These are phyloP conservation scores for Aspergillus tanneri DNA, from an alignment of 2,329 filamentous ascomycete genomes.

Conservation along the genomic window DNA sequence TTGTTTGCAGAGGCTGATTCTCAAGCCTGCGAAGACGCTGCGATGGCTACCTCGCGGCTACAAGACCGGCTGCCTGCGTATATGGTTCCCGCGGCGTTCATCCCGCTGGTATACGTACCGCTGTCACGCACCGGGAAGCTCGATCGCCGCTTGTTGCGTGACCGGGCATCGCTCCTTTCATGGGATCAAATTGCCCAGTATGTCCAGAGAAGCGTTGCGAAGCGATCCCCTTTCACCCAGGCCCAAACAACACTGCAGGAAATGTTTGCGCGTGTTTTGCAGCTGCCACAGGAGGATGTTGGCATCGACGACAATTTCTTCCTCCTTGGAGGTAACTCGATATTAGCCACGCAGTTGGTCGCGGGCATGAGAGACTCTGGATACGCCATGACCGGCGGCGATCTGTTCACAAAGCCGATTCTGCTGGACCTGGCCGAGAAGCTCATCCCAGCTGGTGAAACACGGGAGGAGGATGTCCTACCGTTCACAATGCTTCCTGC, in stretches of 20 bases:
- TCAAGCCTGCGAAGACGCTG: background rate
- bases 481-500: background rate
- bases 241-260: conserved; percentile 4
- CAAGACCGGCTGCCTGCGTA: conserved; percentile 17
- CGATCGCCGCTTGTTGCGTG: background rate
- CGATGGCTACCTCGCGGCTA: conserved; percentile 12
- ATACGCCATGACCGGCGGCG: background rate
- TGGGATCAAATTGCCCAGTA: background rate
- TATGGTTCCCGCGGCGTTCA: background rate
- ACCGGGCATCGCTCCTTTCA: background rate
- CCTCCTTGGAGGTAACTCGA: conserved; percentile 28
- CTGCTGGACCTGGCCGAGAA: background rate
- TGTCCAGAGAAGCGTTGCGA: background rate
- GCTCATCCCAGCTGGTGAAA: background rate
- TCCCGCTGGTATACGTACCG: background rate
- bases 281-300: conserved; percentile 13
- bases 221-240: background rate
- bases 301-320: conserved; percentile 28
- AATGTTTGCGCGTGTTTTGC: conserved; percentile 18
- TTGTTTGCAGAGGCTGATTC: background rate
- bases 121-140: background rate
- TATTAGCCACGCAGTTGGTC: conserved; percentile 20
- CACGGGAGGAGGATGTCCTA: background rate
- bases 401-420: background rate
- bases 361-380: background rate